Evolutionary conservation across 148 eudicot species (phyloP), one percentile per base, ranked within the genome.

Genomic region (Chenopodium berlandieri): DNA sequence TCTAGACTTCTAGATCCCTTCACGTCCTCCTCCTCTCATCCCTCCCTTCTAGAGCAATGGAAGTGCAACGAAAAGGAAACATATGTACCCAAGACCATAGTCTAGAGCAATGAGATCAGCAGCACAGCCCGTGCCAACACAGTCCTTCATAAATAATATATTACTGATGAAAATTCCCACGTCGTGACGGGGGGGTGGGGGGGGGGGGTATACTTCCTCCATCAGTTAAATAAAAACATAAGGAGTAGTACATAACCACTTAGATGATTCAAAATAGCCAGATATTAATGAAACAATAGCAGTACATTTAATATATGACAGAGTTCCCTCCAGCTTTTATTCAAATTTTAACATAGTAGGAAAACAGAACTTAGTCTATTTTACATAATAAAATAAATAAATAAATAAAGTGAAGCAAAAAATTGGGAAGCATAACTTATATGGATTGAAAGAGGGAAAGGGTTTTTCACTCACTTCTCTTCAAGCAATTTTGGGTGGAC

Each of bases 401-500:
- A 27, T 0, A 27, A 27, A 27, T 0, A 27, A 27, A 27, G 27
- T 27, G 22, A 25, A 50, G 32, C 4, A 22, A 67, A 30, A 66
- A 58, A 20, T 20, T 30, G 31, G 30, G 23, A 60, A 50, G 44
- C 72, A 64, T 27, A 11, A 62, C 52, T 47, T 20, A n/a, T 37
- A 46, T 22, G 12, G 2, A 30, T 8, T 25, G 71, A 58, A 47
- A 67, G 63, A 4, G 22, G 19, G 11, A 73, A 68, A 79, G 69
- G 34, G 14, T 37, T 11, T 74, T 63, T 76, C 44, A 89, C 98
- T 94, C 82, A 96, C 99, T 89, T 90, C 90, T 96, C 99, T 87
- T 96, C 99, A 83, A 91, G 97, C 37, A 96, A 88, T 89, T 85
- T 91, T 75, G 99, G 99, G 64, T 92, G 94, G 87, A 96, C 93